phyloP scores from a whole-genome alignment of 2,329 filamentous ascomycete species.

The Pseudogymnoascus sp. region DNA sequence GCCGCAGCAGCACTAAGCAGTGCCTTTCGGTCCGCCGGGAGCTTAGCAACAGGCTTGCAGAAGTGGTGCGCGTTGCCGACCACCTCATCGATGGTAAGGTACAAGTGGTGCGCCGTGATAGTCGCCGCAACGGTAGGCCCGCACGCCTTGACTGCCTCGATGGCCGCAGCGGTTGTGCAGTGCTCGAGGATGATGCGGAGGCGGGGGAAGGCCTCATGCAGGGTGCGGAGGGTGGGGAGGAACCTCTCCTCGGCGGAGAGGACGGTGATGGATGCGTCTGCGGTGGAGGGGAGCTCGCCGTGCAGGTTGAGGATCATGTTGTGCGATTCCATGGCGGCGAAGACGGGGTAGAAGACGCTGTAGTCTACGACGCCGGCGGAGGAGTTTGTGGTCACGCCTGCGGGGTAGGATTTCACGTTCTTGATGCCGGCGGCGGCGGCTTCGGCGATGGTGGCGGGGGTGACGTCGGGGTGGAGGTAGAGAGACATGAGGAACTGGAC shows the following conservation, averaged over 20 bases:
- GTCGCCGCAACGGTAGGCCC: conserved; percentile 72
- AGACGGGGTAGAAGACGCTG: conserved; percentile 68
- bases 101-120: conserved; percentile 83
- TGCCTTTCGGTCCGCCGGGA: conserved; percentile 43
- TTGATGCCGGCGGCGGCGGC: conserved; percentile 26
- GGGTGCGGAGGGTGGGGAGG: conserved; percentile 67
- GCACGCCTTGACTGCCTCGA: conserved; percentile 70
- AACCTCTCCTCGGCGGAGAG: conserved; percentile 71
- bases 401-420: conserved; percentile 27
- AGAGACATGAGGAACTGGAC: conserved; percentile 71
- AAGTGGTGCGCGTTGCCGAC: conserved; percentile 62
- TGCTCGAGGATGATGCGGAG: conserved; percentile 72
- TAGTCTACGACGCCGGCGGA: conserved; percentile 64
- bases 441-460: conserved; percentile 24
- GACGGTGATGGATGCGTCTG: conserved; percentile 42
- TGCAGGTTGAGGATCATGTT: conserved; percentile 88
- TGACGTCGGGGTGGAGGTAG: conserved; percentile 23
- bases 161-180: conserved; percentile 76
- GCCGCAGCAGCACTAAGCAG: conserved; percentile 51
- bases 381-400: conserved; percentile 62
- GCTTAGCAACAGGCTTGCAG: conserved; percentile 57
- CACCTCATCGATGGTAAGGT: conserved; percentile 71
- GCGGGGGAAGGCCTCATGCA: conserved; percentile 70
- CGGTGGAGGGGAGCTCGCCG: conserved; percentile 62
- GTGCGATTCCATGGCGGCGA: conserved; percentile 81